Evolutionary conservation across 2,329 filamentous ascomycete genomes (phyloP).

Genomic region (Neopestalotiopsis clavispora): DNA sequence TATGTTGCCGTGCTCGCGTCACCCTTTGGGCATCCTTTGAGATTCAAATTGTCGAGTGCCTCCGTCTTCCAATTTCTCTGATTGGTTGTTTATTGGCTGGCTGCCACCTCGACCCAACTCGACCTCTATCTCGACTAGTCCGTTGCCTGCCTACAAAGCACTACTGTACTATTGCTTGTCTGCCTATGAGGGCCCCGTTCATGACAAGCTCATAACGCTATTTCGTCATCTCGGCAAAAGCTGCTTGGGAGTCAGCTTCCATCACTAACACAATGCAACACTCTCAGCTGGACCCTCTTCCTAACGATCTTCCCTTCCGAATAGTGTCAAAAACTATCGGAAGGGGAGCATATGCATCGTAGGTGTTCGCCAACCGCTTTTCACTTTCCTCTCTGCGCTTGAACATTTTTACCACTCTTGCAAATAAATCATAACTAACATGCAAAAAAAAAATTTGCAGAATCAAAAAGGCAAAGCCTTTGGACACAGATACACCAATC

Average conservation of each 20-base stretch:
- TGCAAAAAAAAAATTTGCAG: slow-evolving; percentile 46
- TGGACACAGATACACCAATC: slow-evolving; percentile 70
- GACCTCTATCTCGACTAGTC: not conserved
- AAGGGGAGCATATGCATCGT: slow-evolving; percentile 97
- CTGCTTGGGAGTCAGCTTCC: not conserved
- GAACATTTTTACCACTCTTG: not conserved
- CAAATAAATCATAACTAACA: slow-evolving; percentile 20
- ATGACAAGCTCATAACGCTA: not conserved
- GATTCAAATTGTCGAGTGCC: not conserved
- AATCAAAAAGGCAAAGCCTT: slow-evolving; percentile 90
- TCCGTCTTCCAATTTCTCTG: not conserved
- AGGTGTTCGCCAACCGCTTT: slow-evolving; percentile 36
- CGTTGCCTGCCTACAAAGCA: not conserved
- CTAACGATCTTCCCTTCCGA: slow-evolving; percentile 84
- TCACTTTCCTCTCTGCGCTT: slow-evolving; percentile 24
- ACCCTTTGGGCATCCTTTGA: not conserved
- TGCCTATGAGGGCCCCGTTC: not conserved
- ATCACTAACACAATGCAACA: slow-evolving; percentile 56
- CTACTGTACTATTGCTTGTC: not conserved
- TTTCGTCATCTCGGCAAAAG: slow-evolving; percentile 1
- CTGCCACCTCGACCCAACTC: not conserved
- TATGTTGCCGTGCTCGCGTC: not conserved
- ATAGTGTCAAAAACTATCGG: slow-evolving; percentile 97
- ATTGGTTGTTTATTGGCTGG: not conserved
- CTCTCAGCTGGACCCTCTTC: slow-evolving; percentile 89